These are phyloP conservation scores for Fomitopsis betulina DNA, from an alignment of 1,284 basidiomycete genomes.

Conservation along the genomic window DNA sequence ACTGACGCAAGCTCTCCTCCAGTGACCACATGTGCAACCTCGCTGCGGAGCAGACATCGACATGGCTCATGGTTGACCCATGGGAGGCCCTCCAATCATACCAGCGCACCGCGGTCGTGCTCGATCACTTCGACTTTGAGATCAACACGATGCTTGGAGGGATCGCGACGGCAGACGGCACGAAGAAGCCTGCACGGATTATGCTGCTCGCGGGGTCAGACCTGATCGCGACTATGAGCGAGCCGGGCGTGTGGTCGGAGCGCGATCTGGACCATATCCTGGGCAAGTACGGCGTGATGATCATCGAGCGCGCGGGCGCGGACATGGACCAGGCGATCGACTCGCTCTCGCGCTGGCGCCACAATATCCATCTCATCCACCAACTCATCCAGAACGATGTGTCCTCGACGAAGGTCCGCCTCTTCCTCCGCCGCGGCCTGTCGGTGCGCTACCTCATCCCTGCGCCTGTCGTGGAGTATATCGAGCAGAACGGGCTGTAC, in stretches of 20 bases:
- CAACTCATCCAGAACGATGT: slow-evolving; percentile 99
- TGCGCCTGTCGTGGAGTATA: slow-evolving; percentile 91
- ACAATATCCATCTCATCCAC: slow-evolving; percentile 92
- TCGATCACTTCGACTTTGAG: slow-evolving; percentile 94
- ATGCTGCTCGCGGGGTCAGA: slow-evolving; percentile 98
- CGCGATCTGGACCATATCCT: slow-evolving; percentile 96
- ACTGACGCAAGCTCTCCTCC: slow-evolving; percentile 5
- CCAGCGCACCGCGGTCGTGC: slow-evolving; percentile 92
- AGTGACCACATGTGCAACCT: slow-evolving; percentile 88
- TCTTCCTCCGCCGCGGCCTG: slow-evolving; percentile 91
- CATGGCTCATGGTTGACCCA: slow-evolving; percentile 91
- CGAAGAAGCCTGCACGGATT: slow-evolving; percentile 63
- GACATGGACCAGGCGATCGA: slow-evolving; percentile 85
- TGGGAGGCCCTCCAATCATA: slow-evolving; percentile 97
- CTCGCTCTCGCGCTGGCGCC: slow-evolving; percentile 71
- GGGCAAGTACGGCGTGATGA: slow-evolving; percentile 90
- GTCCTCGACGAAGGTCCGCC: slow-evolving; percentile 87
- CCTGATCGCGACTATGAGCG: slow-evolving; percentile 96
- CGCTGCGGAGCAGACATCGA: slow-evolving; percentile 75
- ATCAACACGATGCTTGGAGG: slow-evolving; percentile 82
- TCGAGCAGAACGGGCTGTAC: slow-evolving; percentile 77
- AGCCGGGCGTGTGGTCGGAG: slow-evolving; percentile 98
- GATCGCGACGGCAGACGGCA: slow-evolving; percentile 58
- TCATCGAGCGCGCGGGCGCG: slow-evolving; percentile 93
- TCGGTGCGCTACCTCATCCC: slow-evolving; percentile 94